These are phyloP conservation scores for Penicillium sp. DNA, from an alignment of 2,329 filamentous ascomycete species.

Conservation along the genomic window DNA sequence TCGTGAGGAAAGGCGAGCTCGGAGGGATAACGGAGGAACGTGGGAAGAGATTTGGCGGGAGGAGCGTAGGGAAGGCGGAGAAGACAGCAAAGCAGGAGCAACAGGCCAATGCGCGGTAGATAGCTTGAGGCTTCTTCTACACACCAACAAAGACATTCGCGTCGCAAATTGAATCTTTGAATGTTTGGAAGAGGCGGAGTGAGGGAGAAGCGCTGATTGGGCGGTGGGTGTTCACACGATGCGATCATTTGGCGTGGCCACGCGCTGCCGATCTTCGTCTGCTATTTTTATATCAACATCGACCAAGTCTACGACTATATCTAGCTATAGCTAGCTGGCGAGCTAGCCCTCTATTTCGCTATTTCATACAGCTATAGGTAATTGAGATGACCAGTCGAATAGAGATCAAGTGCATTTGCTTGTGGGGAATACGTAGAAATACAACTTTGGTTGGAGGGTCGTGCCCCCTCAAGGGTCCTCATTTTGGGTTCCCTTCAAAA, in stretches of 20 bases:
- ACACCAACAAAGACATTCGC: conserved; percentile 37
- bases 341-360: too few relatives aligned
- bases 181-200: conserved; percentile 12
- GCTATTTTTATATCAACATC: background rate
- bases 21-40: conserved; percentile 11
- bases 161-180: conserved; percentile 1
- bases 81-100: conserved; percentile 3
- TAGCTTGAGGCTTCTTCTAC: conserved; percentile 26
- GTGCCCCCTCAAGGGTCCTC: background rate
- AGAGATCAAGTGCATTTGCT: too few relatives aligned
- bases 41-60: conserved; percentile 13
- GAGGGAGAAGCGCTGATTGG: conserved; percentile 19
- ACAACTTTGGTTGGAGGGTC: background rate
- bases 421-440: too few relatives aligned
- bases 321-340: too few relatives aligned
- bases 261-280: conserved; percentile 4
- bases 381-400: too few relatives aligned
- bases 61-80: conserved; percentile 12
- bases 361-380: too few relatives aligned
- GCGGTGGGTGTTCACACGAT: conserved; percentile 10
- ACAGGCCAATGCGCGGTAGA: conserved; percentile 14
- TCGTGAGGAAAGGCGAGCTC: conserved; percentile 5
- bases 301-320: too few relatives aligned
- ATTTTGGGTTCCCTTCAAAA: background rate
- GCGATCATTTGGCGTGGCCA: conserved; percentile 15